These are phyloP conservation scores for Hyaloscypha variabilis DNA, from an alignment of 495 filamentous ascomycete genomes.

Conservation along the genomic window DNA sequence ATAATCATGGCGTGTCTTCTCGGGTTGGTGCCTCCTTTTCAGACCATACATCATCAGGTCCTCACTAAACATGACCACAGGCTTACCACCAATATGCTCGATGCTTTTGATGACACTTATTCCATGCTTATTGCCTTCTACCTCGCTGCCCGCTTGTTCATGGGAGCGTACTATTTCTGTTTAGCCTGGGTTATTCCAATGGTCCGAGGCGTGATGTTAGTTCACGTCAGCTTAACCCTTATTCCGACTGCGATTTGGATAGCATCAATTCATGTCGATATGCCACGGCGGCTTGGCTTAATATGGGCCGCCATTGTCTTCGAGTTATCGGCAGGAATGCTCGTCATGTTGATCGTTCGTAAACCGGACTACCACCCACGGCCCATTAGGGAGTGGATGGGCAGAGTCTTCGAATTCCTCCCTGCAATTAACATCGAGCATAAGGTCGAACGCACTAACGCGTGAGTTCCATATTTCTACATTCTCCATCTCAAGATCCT, in stretches of 20 bases:
- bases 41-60: not conserved
- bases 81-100: conserved; percentile 59
- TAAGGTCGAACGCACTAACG: conserved; percentile 58
- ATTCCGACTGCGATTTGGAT: conserved; percentile 55
- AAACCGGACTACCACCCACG: conserved; percentile 21
- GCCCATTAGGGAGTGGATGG: conserved; percentile 31
- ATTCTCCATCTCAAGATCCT: too few relatives aligned
- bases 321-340: conserved; percentile 43
- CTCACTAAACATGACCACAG: conserved; percentile 27
- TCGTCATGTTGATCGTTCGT: conserved; percentile 38
- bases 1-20: conserved; percentile 58
- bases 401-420: conserved; percentile 54
- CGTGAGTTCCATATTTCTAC: too few relatives aligned
- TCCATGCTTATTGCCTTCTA: conserved; percentile 57
- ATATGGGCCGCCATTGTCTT: conserved; percentile 53
- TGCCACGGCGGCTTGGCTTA: conserved; percentile 43
- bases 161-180: conserved; percentile 42
- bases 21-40: conserved; percentile 33
- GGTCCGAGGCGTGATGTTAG: conserved; percentile 54
- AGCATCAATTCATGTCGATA: conserved; percentile 50
- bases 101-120: conserved; percentile 52
- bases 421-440: conserved; percentile 66
- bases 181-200: conserved; percentile 52
- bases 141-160: conserved; percentile 54
- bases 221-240: conserved; percentile 38